Percentiles rank a stretch among this genome's conserved stretches.
Evolutionary conservation across 1,139 yeast genomes (phyloP).

Genomic region (Geotrichum cucujoidarum): DNA sequence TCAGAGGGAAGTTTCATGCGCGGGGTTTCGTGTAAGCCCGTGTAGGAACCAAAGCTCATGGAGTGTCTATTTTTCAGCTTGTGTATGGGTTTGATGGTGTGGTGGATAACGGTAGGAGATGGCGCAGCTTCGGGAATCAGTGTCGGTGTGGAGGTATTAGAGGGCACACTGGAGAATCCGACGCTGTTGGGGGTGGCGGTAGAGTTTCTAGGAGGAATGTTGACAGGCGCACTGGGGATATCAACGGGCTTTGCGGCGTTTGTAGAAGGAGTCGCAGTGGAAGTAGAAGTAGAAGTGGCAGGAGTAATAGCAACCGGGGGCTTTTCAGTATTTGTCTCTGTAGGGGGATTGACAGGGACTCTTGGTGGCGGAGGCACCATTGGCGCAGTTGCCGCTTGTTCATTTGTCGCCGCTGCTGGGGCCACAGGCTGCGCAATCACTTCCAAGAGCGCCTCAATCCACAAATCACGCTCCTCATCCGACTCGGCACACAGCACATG

Average conservation of each 20-base stretch:
- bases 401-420: too few species aligned
- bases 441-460: slow-evolving; percentile 63
- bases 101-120: too few species aligned
- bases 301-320: not conserved
- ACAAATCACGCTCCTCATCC: slow-evolving; percentile 69
- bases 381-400: slow-evolving; percentile 1
- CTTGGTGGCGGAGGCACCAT: not conserved
- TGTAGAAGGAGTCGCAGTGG: not conserved
- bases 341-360: not conserved
- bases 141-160: too few species aligned
- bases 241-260: too few species aligned
- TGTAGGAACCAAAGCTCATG: not conserved
- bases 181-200: too few species aligned
- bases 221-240: too few species aligned
- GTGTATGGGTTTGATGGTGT: slow-evolving; percentile 2
- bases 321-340: not conserved
- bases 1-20: not conserved
- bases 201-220: too few species aligned
- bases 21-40: not conserved
- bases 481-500: slow-evolving; percentile 82
- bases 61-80: not conserved
- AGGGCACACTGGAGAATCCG: too few species aligned
- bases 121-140: too few species aligned
- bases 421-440: slow-evolving; percentile 31
- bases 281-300: not conserved